These are phyloP conservation scores for Fraxinus nigra DNA, from an alignment of 305 asterid species.

Conservation along the genomic window DNA sequence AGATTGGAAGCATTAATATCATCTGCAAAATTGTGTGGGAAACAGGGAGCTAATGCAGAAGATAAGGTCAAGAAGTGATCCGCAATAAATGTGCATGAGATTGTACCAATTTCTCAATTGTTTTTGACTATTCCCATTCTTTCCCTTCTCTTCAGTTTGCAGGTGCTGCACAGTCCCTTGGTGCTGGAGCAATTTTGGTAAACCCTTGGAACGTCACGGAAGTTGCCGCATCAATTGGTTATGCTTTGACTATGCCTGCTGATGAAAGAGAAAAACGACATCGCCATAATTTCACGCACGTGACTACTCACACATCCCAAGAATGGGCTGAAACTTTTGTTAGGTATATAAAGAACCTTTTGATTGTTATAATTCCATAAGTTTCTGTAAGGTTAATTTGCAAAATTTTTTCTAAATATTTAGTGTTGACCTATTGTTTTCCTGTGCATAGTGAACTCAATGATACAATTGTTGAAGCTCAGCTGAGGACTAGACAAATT, in stretches of 20 bases:
- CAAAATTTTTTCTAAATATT: slow-evolving; percentile 1
- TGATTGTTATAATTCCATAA: neutral
- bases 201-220: slow-evolving; percentile 94
- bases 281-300: slow-evolving; percentile 75
- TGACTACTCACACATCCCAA: slow-evolving; percentile 84
- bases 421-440: slow-evolving; percentile 16
- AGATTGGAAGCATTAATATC: neutral
- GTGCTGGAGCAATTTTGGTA: slow-evolving; percentile 90
- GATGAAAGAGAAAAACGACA: slow-evolving; percentile 87
- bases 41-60: neutral
- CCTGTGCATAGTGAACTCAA: slow-evolving; percentile 70
- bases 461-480: slow-evolving; percentile 88
- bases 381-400: neutral
- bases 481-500: slow-evolving; percentile 72
- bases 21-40: neutral
- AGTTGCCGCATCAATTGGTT: slow-evolving; percentile 76
- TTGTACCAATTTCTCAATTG: neutral
- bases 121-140: neutral
- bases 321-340: slow-evolving; percentile 97
- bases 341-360: slow-evolving; percentile 40
- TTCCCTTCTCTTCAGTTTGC: slow-evolving; percentile 58
- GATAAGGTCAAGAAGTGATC: neutral
- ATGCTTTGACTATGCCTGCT: slow-evolving; percentile 79
- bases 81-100: neutral
- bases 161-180: slow-evolving; percentile 95